Conservation (phyloP, 345 rosid species). For the Murraya koenigii region DNA sequence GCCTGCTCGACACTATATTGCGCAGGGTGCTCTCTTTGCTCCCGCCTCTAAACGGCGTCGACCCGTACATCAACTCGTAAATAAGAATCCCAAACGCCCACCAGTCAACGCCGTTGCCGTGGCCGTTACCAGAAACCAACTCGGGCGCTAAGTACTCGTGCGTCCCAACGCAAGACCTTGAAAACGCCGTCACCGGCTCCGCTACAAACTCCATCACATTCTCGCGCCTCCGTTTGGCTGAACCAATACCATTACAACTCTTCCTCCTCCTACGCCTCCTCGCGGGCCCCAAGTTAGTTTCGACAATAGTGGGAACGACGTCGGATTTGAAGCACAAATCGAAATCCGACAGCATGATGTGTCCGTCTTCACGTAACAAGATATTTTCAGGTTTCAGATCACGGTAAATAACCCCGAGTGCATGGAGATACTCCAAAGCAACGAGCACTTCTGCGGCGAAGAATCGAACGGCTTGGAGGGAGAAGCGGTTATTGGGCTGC, state of each 20-base stretch:
- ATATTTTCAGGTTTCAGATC: conserved; percentile 95
- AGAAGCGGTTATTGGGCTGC: conserved; percentile 61
- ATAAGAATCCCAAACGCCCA: conserved; percentile 86
- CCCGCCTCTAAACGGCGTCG: conserved; percentile 81
- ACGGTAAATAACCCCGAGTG: conserved; percentile 78
- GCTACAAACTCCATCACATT: conserved; percentile 51
- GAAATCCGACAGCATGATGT: conserved; percentile 85
- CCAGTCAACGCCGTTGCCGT: conserved; percentile 95
- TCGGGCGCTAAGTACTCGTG: conserved; percentile 96
- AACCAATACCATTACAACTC: conserved; percentile 30
- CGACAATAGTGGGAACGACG: conserved; percentile 45
- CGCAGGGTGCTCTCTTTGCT: conserved; percentile 71
- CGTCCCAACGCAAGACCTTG: conserved; percentile 81
- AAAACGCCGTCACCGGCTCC: conserved; percentile 60
- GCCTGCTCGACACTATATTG: conserved; percentile 48
- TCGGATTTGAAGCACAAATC: conserved; percentile 63
- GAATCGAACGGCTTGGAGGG: conserved; percentile 61
- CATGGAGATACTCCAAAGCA: conserved; percentile 84
- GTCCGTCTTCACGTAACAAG: conserved; percentile 74
- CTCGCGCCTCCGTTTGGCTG: conserved; percentile 27
- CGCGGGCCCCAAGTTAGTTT: neutral
- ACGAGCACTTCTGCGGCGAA: conserved; percentile 81
- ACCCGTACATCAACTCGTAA: conserved; percentile 68
- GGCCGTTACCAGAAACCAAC: conserved; percentile 70
- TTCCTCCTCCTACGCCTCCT: neutral